Conservation (phyloP, 306 rosid species). For the Morella rubra region DNA sequence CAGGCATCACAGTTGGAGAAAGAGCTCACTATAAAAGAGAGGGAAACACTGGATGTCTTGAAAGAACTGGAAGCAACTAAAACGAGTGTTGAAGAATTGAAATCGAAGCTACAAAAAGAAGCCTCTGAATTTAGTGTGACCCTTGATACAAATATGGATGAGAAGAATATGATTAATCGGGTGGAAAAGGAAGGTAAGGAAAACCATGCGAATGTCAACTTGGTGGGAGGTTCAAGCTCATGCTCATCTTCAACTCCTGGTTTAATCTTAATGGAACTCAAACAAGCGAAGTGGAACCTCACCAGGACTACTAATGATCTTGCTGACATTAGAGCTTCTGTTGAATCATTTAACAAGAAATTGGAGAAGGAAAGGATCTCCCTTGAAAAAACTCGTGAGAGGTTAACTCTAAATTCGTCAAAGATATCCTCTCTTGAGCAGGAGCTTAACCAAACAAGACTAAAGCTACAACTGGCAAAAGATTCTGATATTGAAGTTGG, state of each 20-base stretch:
- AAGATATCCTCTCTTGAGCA: conserved; percentile 72
- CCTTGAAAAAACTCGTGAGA: conserved; percentile 77
- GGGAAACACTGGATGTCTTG: conserved; percentile 56
- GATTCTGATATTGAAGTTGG: conserved; percentile 50
- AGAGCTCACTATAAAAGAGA: conserved; percentile 51
- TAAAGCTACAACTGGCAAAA: conserved; percentile 59
- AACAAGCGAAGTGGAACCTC: conserved; percentile 81
- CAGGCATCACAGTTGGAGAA: conserved; percentile 45
- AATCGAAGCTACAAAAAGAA: conserved; percentile 48
- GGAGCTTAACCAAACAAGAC: conserved; percentile 70
- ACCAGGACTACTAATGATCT: conserved; percentile 69
- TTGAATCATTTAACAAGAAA: conserved; percentile 64
- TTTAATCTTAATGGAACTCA: conserved; percentile 68
- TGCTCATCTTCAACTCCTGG: conserved; percentile 51
- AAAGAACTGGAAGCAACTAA: conserved; percentile 52
- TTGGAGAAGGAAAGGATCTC: conserved; percentile 69
- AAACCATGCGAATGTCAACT: conserved; percentile 41
- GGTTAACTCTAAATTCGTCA: conserved; percentile 60
- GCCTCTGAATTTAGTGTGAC: conserved; percentile 36
- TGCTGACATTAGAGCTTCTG: conserved; percentile 77
- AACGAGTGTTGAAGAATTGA: conserved; percentile 44
- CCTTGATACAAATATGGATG: conserved; percentile 17
- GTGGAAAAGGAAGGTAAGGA: conserved; percentile 54
- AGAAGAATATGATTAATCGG: conserved; percentile 17
- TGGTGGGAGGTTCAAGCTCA: conserved; percentile 29